These are phyloP conservation scores for Ricinus communis DNA, from an alignment of 345 rosid species.

Conservation along the genomic window DNA sequence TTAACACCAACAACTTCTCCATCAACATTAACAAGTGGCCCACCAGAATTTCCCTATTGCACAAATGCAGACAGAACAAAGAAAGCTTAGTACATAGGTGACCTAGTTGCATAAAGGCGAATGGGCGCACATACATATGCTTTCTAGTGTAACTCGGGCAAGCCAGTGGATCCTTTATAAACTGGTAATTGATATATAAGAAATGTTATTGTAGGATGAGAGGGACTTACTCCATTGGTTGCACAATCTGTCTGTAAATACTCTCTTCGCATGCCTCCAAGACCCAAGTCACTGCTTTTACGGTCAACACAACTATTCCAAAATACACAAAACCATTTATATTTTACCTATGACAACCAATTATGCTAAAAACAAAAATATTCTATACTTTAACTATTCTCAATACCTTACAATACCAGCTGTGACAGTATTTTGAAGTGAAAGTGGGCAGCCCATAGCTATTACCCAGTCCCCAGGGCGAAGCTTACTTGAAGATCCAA, in stretches of 20 bases:
- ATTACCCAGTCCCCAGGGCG: constrained; percentile 97
- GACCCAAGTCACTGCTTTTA: constrained; percentile 93
- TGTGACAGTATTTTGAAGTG: constrained; percentile 88
- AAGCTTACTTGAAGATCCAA: constrained; percentile 81
- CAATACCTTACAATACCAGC: constrained; percentile 89
- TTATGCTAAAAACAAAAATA: not conserved
- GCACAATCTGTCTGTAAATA: constrained; percentile 91
- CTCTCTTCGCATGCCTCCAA: constrained; percentile 81
- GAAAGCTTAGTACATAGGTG: not conserved
- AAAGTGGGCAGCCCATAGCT: constrained; percentile 93
- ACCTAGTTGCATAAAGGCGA: too few species aligned
- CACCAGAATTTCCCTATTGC: constrained; percentile 89
- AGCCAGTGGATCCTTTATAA: not conserved
- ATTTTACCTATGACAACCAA: not conserved
- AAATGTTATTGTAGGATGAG: constrained; percentile 5
- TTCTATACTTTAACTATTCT: not conserved
- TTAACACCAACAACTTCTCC: constrained; percentile 92
- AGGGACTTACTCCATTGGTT: constrained; percentile 58
- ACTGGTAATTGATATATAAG: not conserved
- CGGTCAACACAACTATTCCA: constrained; percentile 80
- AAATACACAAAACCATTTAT: not conserved
- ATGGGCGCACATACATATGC: not conserved
- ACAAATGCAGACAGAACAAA: constrained; percentile 16
- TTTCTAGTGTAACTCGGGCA: not conserved
- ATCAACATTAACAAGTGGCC: constrained; percentile 87